Conservation (phyloP, 1,284 basidiomycete species). For the Moesziomyces sp. region DNA sequence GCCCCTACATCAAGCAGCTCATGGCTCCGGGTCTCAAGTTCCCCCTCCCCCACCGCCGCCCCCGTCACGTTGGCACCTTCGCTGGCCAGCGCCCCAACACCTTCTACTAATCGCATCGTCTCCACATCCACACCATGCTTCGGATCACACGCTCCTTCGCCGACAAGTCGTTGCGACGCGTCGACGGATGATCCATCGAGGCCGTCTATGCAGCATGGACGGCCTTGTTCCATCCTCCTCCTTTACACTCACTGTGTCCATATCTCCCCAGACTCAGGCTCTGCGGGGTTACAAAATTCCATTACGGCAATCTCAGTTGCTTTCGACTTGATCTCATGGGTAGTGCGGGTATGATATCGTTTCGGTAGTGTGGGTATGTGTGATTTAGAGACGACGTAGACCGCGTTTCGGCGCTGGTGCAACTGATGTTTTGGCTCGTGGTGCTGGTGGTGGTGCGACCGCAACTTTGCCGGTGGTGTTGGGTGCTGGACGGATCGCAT, state of each 20-base stretch:
- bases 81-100: constrained; percentile 69
- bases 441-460: not conserved
- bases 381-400: constrained; percentile 28
- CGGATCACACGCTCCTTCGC: not conserved
- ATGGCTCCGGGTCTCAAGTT: constrained; percentile 90
- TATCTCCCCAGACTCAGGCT: constrained; percentile 2
- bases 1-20: constrained; percentile 92
- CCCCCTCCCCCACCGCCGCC: constrained; percentile 91
- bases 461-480: not conserved
- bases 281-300: constrained; percentile 19
- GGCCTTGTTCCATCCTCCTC: constrained; percentile 3
- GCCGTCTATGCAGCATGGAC: not conserved
- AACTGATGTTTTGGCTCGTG: constrained; percentile 4
- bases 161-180: not conserved
- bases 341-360: not conserved
- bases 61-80: constrained; percentile 68
- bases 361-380: not conserved
- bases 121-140: constrained; percentile 1
- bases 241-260: not conserved
- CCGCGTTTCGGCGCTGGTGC: constrained; percentile 35
- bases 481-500: not conserved
- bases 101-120: constrained; percentile 67
- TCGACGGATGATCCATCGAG: not conserved
- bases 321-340: constrained; percentile 17
- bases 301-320: constrained; percentile 34